Conservation (phyloP, 2,329 filamentous ascomycete species). For the Fusarium pseudoanthophilum region DNA sequence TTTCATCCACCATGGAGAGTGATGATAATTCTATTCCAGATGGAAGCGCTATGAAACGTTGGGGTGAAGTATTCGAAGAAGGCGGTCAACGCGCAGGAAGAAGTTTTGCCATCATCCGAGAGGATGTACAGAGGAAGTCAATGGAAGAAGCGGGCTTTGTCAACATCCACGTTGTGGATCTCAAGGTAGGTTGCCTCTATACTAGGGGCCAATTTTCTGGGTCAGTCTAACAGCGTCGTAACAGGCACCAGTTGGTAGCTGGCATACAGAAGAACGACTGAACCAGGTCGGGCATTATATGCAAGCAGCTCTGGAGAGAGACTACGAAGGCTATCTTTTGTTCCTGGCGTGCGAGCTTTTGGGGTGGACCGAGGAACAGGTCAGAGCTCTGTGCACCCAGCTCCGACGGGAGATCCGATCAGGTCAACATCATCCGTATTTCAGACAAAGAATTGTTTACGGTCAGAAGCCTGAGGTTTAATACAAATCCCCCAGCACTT, state of each 20-base stretch:
- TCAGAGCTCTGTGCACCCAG: neutral
- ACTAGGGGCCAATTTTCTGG: fast-evolving
- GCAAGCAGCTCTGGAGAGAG: conserved; percentile 14
- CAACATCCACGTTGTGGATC: conserved; percentile 10
- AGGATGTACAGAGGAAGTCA: neutral
- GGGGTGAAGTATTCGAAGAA: conserved; percentile 12
- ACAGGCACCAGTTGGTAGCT: conserved; percentile 4
- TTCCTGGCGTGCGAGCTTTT: conserved; percentile 14
- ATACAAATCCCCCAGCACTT: fast-evolving
- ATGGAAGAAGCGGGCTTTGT: conserved; percentile 10
- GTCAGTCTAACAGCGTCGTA: neutral
- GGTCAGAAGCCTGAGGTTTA: conserved; percentile 1
- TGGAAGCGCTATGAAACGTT: conserved; percentile 5
- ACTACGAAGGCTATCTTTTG: conserved; percentile 14
- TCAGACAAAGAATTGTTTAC: conserved; percentile 18
- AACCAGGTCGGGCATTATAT: conserved; percentile 1
- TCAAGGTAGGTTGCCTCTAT: neutral
- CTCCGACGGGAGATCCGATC: conserved; percentile 9
- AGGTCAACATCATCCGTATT: conserved; percentile 16
- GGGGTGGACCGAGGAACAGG: conserved; percentile 3
- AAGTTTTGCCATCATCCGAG: conserved; percentile 4
- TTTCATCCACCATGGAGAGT: conserved; percentile 3
- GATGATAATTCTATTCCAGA: conserved; percentile 10
- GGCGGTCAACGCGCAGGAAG: neutral
- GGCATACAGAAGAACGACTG: conserved; percentile 1